Conservation (phyloP, 495 filamentous ascomycete species). For the Tuber umbilicatum region DNA sequence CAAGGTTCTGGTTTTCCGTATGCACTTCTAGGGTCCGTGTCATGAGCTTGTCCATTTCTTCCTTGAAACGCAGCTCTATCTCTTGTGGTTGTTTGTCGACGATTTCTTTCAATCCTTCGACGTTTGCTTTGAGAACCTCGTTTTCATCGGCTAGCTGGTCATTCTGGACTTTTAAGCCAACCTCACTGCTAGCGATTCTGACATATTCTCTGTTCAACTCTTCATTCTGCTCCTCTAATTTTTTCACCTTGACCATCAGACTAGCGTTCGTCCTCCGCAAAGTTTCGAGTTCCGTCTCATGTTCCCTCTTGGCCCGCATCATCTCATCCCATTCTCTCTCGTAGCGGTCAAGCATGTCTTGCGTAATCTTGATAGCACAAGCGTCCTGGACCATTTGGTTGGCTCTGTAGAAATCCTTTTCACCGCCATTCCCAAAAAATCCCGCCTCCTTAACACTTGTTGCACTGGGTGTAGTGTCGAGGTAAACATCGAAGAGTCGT, state of each 20-base stretch:
- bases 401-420: slow-evolving; percentile 92
- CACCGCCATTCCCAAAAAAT: slow-evolving; percentile 90
- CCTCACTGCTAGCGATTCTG: slow-evolving; percentile 78
- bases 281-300: slow-evolving; percentile 73
- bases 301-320: slow-evolving; percentile 65
- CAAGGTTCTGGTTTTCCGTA: slow-evolving; percentile 79
- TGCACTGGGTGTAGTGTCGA: slow-evolving; percentile 81
- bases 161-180: slow-evolving; percentile 87
- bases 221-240: slow-evolving; percentile 80
- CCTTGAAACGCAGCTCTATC: slow-evolving; percentile 71
- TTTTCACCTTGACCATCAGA: slow-evolving; percentile 64
- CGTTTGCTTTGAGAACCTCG: slow-evolving; percentile 74
- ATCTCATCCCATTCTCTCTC: slow-evolving; percentile 87
- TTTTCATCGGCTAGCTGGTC: slow-evolving; percentile 81
- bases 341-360: slow-evolving; percentile 71
- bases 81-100: slow-evolving; percentile 85
- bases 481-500: slow-evolving; percentile 90
- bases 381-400: slow-evolving; percentile 91
- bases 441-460: slow-evolving; percentile 87
- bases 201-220: slow-evolving; percentile 91
- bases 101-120: slow-evolving; percentile 70
- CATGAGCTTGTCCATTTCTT: slow-evolving; percentile 88
- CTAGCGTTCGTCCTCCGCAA: slow-evolving; percentile 58
- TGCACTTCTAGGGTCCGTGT: slow-evolving; percentile 88
- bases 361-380: slow-evolving; percentile 77